A percentile compares a stretch with the other conserved stretches of the same genome.
phyloP scores from a whole-genome alignment of 1,139 yeast genomes.

The Suhomyces yuchorum region DNA sequence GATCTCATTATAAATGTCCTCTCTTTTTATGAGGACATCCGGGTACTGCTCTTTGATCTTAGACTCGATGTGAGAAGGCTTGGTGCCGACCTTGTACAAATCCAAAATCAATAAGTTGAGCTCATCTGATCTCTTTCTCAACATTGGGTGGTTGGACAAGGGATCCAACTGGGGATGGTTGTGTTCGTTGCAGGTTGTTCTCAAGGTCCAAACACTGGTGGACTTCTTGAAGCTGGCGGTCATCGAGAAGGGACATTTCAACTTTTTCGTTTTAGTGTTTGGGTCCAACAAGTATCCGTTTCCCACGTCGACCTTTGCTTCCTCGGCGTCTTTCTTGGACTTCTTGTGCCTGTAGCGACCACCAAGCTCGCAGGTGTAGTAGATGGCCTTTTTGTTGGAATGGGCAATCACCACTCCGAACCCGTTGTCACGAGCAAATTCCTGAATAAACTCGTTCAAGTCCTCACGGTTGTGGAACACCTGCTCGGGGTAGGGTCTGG shows the following conservation, averaged over 20 bases:
- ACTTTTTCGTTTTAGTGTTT: constrained; percentile 52
- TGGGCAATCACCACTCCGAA: constrained; percentile 64
- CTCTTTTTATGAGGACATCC: constrained; percentile 56
- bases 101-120: constrained; percentile 55
- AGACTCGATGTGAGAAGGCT: constrained; percentile 58
- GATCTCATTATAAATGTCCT: constrained; percentile 60
- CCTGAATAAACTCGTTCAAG: constrained; percentile 56
- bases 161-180: constrained; percentile 63
- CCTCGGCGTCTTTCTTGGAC: constrained; percentile 35
- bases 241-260: constrained; percentile 60
- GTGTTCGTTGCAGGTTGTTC: constrained; percentile 58
- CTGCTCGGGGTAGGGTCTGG: constrained; percentile 59
- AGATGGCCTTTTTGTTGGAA: constrained; percentile 59
- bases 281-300: constrained; percentile 46
- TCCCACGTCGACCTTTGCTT: constrained; percentile 31
- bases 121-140: constrained; percentile 56
- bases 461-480: constrained; percentile 52
- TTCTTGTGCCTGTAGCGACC: constrained; percentile 59
- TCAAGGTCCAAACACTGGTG: constrained; percentile 53
- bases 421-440: constrained; percentile 59
- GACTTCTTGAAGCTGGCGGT: constrained; percentile 56
- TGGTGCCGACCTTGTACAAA: constrained; percentile 56
- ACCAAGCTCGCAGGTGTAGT: constrained; percentile 63
- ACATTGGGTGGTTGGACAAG: constrained; percentile 57
- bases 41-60: constrained; percentile 57